Base-by-base conservation (phyloP, 768 basidiomycete species). In the Candolleomyces efflorescens region DNA sequence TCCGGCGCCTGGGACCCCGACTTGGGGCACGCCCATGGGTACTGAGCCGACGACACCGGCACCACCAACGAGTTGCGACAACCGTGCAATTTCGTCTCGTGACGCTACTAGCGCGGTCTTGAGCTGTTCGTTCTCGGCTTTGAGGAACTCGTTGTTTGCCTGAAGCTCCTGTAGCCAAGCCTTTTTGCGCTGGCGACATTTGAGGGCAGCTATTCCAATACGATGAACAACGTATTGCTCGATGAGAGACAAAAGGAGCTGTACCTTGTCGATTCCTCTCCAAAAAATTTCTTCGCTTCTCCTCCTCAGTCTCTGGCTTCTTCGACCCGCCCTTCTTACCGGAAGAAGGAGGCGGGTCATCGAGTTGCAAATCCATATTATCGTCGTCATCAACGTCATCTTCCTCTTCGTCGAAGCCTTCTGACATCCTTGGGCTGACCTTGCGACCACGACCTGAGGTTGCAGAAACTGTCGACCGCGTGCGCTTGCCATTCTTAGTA, bases 161-260 rank as follows among this genome's bases (percentile, higher is more conserved):
- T 99, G 97, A 17, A 99, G 79, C 61, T 91, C 87, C 26, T 86
- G 81, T 13, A 98, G 82, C 97, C 97, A 99, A 4, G 94, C 94
- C 72, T 99, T 99, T 75, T 99, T 99, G 58, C 97, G 90, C 69
- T 99, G 97, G 37, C 97, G 93, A 73, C 97, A 99, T 75, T 98
- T 98, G 63, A 98, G 85, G 5, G 97, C 97, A 60, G 97, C 96
- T 98, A 37, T 18, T 37, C 27, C 27, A 27, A 48, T 7, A 45
- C 59, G 41, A 59, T 37, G 41, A 59, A 60, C 24, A 15, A 18
- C 13, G 53, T 18, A 47, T 22, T 11, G 26, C 20, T 27, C 27
- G 27, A 9, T 27, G 4, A 41, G 43, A 32, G 24, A 15, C 22
- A 58, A 39, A 37, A 4, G 56, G 56, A 61, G 27, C 69, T 78